A percentile compares a stretch with the other conserved stretches of the same genome.
These are phyloP conservation scores for Pseudogymnoascus sp. DNA, from an alignment of 2,329 filamentous ascomycete genomes.

Conservation along the genomic window DNA sequence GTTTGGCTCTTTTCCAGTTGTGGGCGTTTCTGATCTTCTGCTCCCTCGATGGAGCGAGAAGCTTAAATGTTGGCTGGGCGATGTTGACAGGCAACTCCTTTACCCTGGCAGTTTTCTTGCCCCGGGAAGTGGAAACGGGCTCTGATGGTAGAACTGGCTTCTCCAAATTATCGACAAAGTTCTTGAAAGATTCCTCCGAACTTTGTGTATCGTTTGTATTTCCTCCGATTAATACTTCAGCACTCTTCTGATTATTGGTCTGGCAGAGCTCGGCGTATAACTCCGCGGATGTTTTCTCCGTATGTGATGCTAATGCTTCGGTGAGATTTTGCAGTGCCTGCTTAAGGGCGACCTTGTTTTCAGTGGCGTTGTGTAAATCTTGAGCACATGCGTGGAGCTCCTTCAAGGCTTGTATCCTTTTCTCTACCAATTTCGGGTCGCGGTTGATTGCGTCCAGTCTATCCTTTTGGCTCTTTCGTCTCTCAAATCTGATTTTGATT, in stretches of 20 bases:
- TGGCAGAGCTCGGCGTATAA: constrained; percentile 7
- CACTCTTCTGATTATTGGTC: background rate
- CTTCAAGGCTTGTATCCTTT: background rate
- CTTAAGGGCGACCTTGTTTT: constrained; percentile 6
- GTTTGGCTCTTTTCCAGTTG: constrained; percentile 5
- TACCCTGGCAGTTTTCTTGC: constrained; percentile 4
- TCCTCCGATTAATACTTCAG: background rate
- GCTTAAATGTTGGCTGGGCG: constrained; percentile 5
- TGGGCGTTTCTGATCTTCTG: background rate
- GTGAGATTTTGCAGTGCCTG: background rate
- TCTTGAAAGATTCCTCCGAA: background rate
- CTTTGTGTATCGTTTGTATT: background rate
- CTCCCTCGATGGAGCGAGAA: background rate
- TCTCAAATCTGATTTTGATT: constrained; percentile 7
- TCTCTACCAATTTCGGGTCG: background rate
- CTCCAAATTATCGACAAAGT: background rate
- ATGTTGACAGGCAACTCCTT: background rate
- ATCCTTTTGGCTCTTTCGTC: constrained; percentile 3
- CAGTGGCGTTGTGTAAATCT: constrained; percentile 1
- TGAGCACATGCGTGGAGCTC: background rate
- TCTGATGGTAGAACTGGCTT: background rate
- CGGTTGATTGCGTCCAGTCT: constrained; percentile 1
- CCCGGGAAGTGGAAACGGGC: background rate
- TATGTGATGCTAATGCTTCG: background rate
- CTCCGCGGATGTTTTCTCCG: background rate